These are phyloP conservation scores for Saccharomycopsis selenospora DNA, from an alignment of 805 yeast genomes.

Conservation along the genomic window DNA sequence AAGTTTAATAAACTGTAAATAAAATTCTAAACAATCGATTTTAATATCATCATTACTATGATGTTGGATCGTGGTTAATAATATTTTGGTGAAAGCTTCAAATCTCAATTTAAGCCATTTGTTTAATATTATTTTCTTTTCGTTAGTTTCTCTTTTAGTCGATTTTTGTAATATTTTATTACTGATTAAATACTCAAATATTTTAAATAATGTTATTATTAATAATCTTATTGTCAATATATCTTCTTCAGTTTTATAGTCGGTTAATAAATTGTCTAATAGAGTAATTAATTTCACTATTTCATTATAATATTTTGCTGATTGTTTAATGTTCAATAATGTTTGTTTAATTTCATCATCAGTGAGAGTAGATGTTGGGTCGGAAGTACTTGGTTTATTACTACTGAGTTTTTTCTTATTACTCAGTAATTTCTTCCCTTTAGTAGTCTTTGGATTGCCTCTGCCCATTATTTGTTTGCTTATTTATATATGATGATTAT, in stretches of 20 bases:
- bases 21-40: constrained; percentile 48
- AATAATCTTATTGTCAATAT: constrained; percentile 31
- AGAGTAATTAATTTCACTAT: constrained; percentile 38
- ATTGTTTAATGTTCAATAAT: constrained; percentile 30
- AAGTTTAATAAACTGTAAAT: constrained; percentile 45
- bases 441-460: too few relatives aligned
- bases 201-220: constrained; percentile 35
- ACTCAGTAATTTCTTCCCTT: too few relatives aligned
- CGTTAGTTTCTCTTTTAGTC: constrained; percentile 30
- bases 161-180: constrained; percentile 34
- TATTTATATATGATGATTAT: too few relatives aligned
- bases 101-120: constrained; percentile 60
- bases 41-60: constrained; percentile 38
- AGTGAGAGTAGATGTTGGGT: too few relatives aligned
- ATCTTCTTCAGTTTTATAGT: constrained; percentile 27
- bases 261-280: constrained; percentile 18
- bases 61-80: constrained; percentile 37
- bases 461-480: too few relatives aligned
- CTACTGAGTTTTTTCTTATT: too few relatives aligned
- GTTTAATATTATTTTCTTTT: constrained; percentile 42
- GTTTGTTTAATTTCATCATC: constrained; percentile 23
- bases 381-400: too few relatives aligned
- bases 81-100: constrained; percentile 40
- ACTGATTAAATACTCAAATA: constrained; percentile 43
- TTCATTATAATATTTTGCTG: constrained; percentile 49